phyloP scores from a whole-genome alignment of 805 yeast genomes.

The Metschnikowia chrysomelidarum region DNA sequence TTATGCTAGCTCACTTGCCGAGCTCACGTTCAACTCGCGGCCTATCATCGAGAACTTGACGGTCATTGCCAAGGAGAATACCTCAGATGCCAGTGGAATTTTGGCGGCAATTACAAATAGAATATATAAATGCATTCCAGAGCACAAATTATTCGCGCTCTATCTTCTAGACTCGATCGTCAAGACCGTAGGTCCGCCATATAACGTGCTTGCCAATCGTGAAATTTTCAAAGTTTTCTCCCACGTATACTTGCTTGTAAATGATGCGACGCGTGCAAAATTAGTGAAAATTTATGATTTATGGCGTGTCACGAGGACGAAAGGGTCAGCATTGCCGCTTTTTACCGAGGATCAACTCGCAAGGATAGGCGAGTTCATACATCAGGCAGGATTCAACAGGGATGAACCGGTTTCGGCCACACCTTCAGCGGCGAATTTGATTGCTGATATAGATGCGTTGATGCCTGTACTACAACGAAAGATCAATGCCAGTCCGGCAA shows the following conservation, averaged over 20 bases:
- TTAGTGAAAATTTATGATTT: constrained; percentile 78
- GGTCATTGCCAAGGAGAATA: constrained; percentile 81
- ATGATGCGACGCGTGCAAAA: constrained; percentile 67
- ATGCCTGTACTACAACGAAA: constrained; percentile 44
- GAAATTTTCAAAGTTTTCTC: constrained; percentile 69
- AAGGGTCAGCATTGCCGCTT: constrained; percentile 60
- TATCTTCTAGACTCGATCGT: constrained; percentile 89
- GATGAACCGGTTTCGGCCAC: constrained; percentile 6
- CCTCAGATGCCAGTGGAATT: constrained; percentile 72
- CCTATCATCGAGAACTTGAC: constrained; percentile 89
- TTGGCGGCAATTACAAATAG: constrained; percentile 72
- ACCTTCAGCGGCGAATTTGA: constrained; percentile 16
- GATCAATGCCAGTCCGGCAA: constrained; percentile 30
- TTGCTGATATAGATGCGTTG: constrained; percentile 37
- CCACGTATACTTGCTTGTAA: constrained; percentile 74
- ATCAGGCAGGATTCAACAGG: constrained; percentile 28
- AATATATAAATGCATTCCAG: constrained; percentile 73
- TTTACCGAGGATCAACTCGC: constrained; percentile 70
- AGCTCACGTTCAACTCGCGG: constrained; percentile 81
- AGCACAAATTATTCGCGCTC: constrained; percentile 78
- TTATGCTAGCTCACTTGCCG: constrained; percentile 67
- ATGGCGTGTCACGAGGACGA: constrained; percentile 72
- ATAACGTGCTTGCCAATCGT: constrained; percentile 72
- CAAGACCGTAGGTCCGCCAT: constrained; percentile 88
- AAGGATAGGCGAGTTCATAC: constrained; percentile 70